phyloP scores from a whole-genome alignment of 495 filamentous ascomycete species.

The Xeromyces bisporus region DNA sequence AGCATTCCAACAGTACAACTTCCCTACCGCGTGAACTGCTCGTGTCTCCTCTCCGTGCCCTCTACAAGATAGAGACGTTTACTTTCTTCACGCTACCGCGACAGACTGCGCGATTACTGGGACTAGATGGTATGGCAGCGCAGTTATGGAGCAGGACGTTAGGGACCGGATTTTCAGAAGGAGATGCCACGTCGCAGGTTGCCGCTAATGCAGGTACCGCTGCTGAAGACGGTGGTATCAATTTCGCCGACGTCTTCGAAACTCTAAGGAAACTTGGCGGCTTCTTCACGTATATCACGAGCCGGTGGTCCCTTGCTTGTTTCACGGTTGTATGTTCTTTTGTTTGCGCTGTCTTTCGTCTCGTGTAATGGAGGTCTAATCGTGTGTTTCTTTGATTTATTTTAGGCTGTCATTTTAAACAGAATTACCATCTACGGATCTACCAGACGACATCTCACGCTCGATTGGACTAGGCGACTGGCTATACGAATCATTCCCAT shows the following conservation, averaged over 20 bases:
- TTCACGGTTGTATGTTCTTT: slow-evolving; percentile 45
- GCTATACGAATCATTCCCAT: slow-evolving; percentile 60
- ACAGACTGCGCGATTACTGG: slow-evolving; percentile 16
- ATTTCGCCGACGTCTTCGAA: slow-evolving; percentile 21
- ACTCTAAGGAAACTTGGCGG: slow-evolving; percentile 52
- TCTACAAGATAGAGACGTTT: slow-evolving; percentile 22
- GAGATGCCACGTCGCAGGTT: slow-evolving; percentile 10
- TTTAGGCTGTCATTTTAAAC: slow-evolving; percentile 66
- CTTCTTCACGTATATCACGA: slow-evolving; percentile 80
- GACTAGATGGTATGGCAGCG: slow-evolving; percentile 12
- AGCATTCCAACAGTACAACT: slow-evolving; percentile 8
- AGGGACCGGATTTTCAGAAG: slow-evolving; percentile 9
- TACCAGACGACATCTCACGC: slow-evolving; percentile 52
- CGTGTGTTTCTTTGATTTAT: background rate
- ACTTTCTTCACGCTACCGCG: slow-evolving; percentile 22
- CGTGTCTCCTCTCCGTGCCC: slow-evolving; percentile 19
- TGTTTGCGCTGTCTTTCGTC: background rate
- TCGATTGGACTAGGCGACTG: slow-evolving; percentile 57
- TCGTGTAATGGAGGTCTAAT: slow-evolving; percentile 3
- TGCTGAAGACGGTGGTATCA: slow-evolving; percentile 14
- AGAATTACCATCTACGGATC: slow-evolving; percentile 87
- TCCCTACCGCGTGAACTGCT: slow-evolving; percentile 19
- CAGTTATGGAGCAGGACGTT: slow-evolving; percentile 14
- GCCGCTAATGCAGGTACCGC: slow-evolving; percentile 16
- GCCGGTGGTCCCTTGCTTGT: slow-evolving; percentile 82